Evolutionary conservation across 2,329 filamentous ascomycete species (phyloP).

Genomic region (Torrubiellomyces zombiae): DNA sequence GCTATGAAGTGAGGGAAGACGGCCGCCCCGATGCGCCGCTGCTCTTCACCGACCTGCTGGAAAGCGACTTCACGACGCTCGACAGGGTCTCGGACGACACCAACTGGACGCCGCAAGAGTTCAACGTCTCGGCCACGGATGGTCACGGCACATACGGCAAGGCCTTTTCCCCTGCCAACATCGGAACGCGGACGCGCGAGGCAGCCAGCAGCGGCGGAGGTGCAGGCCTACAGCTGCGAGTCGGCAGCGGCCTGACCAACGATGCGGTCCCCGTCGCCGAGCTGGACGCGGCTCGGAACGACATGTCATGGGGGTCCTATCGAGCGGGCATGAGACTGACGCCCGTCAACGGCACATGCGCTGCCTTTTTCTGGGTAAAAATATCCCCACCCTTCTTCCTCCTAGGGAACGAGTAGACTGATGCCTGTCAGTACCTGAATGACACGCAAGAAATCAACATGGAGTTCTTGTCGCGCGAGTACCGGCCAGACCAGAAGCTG

Average conservation of each 20-base stretch:
- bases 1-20: constrained; percentile 39
- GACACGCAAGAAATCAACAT: constrained; percentile 70
- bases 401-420: no score
- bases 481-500: constrained; percentile 28
- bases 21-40: constrained; percentile 21
- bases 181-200: constrained; percentile 13
- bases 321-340: constrained; percentile 50
- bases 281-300: constrained; percentile 40
- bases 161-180: constrained; percentile 35
- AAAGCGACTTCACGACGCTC: constrained; percentile 53
- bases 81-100: constrained; percentile 29
- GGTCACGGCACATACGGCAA: constrained; percentile 52
- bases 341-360: constrained; percentile 48
- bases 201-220: constrained; percentile 24
- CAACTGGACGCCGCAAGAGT: constrained; percentile 51
- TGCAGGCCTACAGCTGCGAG: constrained; percentile 35
- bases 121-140: constrained; percentile 41
- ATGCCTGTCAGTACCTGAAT: constrained; percentile 47
- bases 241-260: constrained; percentile 26
- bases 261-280: constrained; percentile 46
- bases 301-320: constrained; percentile 56
- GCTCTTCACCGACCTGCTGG: constrained; percentile 52
- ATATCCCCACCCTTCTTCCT: background rate
- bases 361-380: constrained; percentile 62
- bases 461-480: constrained; percentile 57